Evolutionary conservation across 495 filamentous ascomycete genomes (phyloP).

Genomic region (Penicillium salamii): DNA sequence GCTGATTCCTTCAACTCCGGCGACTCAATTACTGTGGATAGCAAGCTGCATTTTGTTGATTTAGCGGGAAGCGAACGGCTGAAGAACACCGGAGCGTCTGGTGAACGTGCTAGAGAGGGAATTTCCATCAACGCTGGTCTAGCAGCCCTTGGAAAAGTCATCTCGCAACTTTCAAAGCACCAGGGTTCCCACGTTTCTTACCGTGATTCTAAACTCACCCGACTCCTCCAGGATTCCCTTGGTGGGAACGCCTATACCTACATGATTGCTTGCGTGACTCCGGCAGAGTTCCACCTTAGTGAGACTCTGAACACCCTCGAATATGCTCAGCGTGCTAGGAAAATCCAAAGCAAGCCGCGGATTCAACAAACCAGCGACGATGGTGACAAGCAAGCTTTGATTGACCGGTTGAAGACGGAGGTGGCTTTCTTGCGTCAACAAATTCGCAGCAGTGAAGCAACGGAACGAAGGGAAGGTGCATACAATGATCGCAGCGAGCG

Average conservation of each 20-base stretch:
- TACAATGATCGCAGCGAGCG: constrained; percentile 72
- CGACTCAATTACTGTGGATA: constrained; percentile 84
- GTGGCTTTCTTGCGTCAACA: constrained; percentile 93
- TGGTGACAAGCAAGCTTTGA: constrained; percentile 88
- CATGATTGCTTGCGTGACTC: constrained; percentile 98
- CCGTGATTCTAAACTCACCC: constrained; percentile 93
- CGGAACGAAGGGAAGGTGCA: constrained; percentile 54
- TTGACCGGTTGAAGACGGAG: constrained; percentile 92
- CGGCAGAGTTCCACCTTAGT: constrained; percentile 94
- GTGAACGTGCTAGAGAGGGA: constrained; percentile 92
- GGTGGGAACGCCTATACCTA: constrained; percentile 98
- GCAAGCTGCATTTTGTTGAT: constrained; percentile 99
- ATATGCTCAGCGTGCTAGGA: constrained; percentile 93
- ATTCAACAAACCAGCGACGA: constrained; percentile 92
- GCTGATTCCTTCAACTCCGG: constrained; percentile 67
- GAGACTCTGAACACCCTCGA: constrained; percentile 96
- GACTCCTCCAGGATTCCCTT: constrained; percentile 95
- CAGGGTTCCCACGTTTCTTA: constrained; percentile 93
- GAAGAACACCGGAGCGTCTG: constrained; percentile 95
- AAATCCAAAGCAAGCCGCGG: constrained; percentile 94
- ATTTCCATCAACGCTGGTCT: constrained; percentile 98
- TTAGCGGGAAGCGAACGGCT: constrained; percentile 93
- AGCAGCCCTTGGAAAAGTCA: constrained; percentile 95
- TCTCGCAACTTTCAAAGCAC: constrained; percentile 90
- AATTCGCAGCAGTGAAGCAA: constrained; percentile 68